These are phyloP conservation scores for Leonotis leonurus DNA, from an alignment of 257 asterid genomes.

Conservation along the genomic window DNA sequence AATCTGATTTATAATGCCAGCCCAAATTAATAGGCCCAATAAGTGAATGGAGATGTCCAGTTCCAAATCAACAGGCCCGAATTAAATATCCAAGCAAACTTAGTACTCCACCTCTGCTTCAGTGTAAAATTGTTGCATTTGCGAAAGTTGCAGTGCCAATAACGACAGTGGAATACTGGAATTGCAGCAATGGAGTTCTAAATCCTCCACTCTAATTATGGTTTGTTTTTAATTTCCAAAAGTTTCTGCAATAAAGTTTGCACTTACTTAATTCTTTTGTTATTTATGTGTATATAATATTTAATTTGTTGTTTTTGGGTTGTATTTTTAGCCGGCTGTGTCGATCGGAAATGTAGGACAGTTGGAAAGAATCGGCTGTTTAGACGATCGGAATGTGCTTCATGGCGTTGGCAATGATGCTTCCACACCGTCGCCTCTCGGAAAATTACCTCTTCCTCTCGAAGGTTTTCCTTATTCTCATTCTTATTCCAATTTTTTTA, in stretches of 20 bases:
- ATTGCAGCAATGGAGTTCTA: conserved; percentile 50
- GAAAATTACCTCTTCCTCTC: conserved; percentile 69
- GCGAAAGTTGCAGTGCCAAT: conserved; percentile 9
- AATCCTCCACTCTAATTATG: conserved; percentile 58
- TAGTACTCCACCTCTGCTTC: conserved; percentile 10
- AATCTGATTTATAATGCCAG: too few species aligned
- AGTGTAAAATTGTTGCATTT: conserved; percentile 8
- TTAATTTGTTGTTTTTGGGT: neutral
- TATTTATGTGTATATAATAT: neutral
- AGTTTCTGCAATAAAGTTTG: neutral
- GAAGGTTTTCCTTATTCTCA: conserved; percentile 43
- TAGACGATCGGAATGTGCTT: conserved; percentile 80
- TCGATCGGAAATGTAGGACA: conserved; percentile 96
- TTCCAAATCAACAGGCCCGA: neutral
- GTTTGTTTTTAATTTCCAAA: conserved; percentile 38
- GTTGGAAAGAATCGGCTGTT: conserved; percentile 55
- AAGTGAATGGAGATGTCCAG: too few species aligned
- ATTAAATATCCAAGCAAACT: neutral
- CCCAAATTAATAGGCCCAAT: too few species aligned
- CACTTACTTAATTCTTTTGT: neutral
- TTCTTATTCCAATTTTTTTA: neutral
- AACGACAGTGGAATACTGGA: neutral
- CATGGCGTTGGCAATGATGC: conserved; percentile 98
- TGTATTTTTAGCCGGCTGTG: conserved; percentile 62
- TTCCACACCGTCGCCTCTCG: conserved; percentile 63